Evolutionary conservation across 768 basidiomycete species (phyloP).

Genomic region (Tephrocybe sp.): DNA sequence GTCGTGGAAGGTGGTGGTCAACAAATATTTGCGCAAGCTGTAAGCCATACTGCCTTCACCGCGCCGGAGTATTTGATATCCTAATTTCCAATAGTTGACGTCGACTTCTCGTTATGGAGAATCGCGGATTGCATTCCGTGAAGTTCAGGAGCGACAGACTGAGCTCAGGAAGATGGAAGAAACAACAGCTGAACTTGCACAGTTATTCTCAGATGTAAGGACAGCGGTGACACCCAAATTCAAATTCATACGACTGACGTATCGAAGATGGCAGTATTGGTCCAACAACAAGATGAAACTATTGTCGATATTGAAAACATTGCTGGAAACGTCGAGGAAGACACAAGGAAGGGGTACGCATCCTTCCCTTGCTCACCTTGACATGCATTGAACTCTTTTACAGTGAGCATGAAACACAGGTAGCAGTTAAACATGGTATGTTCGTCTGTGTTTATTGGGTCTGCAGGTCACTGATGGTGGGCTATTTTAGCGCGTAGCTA

Average conservation of each 20-base stretch:
- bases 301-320: conserved; percentile 62
- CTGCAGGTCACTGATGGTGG: conserved; percentile 1
- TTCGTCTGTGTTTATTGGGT: conserved; percentile 11
- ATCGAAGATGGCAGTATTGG: conserved; percentile 69
- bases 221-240: background rate
- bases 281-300: conserved; percentile 78
- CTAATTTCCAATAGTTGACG: conserved; percentile 48
- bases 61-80: background rate
- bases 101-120: conserved; percentile 81
- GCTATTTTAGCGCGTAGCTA: conserved; percentile 51
- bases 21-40: conserved; percentile 80
- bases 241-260: background rate
- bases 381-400: background rate
- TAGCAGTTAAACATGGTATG: conserved; percentile 59
- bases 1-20: conserved; percentile 62
- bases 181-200: conserved; percentile 85
- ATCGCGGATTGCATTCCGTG: conserved; percentile 75
- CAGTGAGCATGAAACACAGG: conserved; percentile 60
- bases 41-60: conserved; percentile 25
- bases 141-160: conserved; percentile 86
- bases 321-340: conserved; percentile 58
- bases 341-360: conserved; percentile 71
- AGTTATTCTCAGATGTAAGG: conserved; percentile 79
- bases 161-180: conserved; percentile 84
- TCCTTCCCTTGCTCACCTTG: background rate